Evolutionary conservation across 2,329 filamentous ascomycete species (phyloP).

Genomic region (Fusarium sp.): DNA sequence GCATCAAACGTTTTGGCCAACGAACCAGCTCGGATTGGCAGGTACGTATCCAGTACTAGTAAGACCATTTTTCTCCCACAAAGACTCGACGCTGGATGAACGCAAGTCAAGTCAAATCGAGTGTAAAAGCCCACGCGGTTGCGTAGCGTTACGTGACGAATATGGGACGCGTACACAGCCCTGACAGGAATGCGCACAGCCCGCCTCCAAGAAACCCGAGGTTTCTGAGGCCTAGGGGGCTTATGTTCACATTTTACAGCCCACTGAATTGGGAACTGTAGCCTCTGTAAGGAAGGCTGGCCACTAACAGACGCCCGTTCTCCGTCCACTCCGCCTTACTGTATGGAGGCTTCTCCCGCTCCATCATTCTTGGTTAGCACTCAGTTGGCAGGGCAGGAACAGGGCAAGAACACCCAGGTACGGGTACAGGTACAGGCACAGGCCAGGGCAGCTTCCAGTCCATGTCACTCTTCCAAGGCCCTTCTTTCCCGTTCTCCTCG

Average conservation of each 20-base stretch:
- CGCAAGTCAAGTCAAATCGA: background rate
- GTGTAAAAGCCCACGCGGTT: conserved; percentile 3
- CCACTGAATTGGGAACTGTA: conserved; percentile 15
- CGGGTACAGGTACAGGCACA: conserved; percentile 8
- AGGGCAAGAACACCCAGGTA: conserved; percentile 3
- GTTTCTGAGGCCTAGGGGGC: conserved; percentile 5
- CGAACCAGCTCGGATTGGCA: too few species aligned
- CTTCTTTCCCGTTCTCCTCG: conserved; percentile 37
- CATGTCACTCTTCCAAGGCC: conserved; percentile 24
- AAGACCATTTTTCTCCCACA: too few species aligned
- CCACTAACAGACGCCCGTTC: conserved; percentile 11
- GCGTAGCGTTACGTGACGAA: conserved; percentile 22
- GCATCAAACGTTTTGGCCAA: too few species aligned
- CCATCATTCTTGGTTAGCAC: conserved; percentile 20
- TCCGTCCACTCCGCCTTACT: background rate
- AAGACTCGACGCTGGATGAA: too few species aligned
- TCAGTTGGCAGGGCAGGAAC: conserved; percentile 15
- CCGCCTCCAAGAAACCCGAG: conserved; percentile 15
- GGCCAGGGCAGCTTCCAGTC: conserved; percentile 26
- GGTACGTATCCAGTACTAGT: too few species aligned
- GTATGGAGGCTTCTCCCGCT: conserved; percentile 20
- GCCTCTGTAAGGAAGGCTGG: conserved; percentile 8
- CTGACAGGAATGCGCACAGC: conserved; percentile 37
- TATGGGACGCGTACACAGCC: conserved; percentile 37
- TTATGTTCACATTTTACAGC: conserved; percentile 8